Percentiles rank a stretch among this genome's conserved stretches.
Evolutionary conservation across 495 filamentous ascomycete genomes (phyloP).

Genomic region (Saxophila tyrrhenica): DNA sequence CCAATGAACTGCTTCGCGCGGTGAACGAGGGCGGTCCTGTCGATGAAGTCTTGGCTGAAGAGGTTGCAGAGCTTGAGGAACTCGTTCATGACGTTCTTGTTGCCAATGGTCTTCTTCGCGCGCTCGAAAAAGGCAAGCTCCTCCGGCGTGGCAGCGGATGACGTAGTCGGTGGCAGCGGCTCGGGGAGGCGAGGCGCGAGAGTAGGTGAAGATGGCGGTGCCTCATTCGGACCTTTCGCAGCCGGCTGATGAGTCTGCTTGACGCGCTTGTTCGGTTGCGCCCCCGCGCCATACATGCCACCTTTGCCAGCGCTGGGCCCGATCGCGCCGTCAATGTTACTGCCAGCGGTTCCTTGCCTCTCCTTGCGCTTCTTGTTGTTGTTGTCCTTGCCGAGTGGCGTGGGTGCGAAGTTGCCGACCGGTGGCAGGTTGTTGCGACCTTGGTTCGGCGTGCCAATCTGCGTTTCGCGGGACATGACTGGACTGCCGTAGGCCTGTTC

Average conservation of each 20-base stretch:
- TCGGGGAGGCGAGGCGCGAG: constrained; percentile 78
- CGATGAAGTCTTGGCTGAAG: constrained; percentile 81
- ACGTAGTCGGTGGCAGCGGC: constrained; percentile 63
- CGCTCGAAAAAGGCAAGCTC: constrained; percentile 91
- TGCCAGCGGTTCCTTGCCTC: constrained; percentile 5
- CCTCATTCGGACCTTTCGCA: constrained; percentile 46
- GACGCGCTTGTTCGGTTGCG: constrained; percentile 4
- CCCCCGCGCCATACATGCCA: constrained; percentile 1
- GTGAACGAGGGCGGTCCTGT: constrained; percentile 64
- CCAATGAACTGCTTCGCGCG: constrained; percentile 80
- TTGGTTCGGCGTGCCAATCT: constrained; percentile 30
- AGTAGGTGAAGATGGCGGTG: constrained; percentile 61
- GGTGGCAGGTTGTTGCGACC: constrained; percentile 52
- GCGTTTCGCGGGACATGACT: constrained; percentile 27
- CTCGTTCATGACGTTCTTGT: constrained; percentile 82
- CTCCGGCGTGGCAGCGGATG: constrained; percentile 51
- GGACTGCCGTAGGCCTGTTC: constrained; percentile 30
- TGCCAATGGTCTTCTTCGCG: constrained; percentile 89
- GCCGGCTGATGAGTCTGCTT: constrained; percentile 39
- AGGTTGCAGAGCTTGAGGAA: constrained; percentile 94
- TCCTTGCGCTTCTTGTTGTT: constrained; percentile 36
- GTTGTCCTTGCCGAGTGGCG: constrained; percentile 65
- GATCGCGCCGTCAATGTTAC: constrained; percentile 20
- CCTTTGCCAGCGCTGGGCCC: constrained; percentile 41
- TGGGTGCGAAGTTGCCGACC: constrained; percentile 84